Evolutionary conservation across 225 moss, liverwort and hornwort genomes (phyloP).

Genomic region (Asterella californica): DNA sequence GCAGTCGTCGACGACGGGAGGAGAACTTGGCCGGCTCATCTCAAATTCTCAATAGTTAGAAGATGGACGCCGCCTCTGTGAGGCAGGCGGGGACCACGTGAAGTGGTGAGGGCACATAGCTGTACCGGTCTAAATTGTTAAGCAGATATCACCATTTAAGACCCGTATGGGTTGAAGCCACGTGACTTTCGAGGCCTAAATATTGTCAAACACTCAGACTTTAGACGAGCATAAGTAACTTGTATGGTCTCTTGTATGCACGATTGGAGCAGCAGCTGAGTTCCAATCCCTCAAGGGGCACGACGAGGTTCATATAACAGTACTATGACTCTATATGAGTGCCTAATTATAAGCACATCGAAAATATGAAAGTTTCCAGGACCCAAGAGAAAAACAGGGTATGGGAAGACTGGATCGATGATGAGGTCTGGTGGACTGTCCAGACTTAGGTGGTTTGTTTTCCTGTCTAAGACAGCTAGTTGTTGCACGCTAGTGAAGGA

Average conservation of each 20-base stretch:
- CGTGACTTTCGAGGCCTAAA: not conserved
- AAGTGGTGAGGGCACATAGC: not conserved
- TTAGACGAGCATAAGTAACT: not conserved
- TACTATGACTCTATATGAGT: conserved; percentile 1
- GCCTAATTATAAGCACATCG: conserved; percentile 6
- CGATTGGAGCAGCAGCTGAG: not conserved
- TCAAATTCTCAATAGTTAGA: not conserved
- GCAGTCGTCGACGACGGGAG: not conserved
- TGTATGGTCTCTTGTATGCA: not conserved
- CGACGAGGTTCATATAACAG: not conserved
- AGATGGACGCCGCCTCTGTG: not conserved
- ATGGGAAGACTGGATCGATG: not conserved
- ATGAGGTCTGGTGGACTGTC: not conserved
- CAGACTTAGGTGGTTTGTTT: not conserved
- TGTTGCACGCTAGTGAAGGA: no score
- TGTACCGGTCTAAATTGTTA: not conserved
- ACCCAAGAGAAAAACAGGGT: not conserved
- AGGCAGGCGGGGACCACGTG: conserved; percentile 5
- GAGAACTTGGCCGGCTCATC: not conserved
- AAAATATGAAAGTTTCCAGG: not conserved
- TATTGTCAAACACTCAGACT: not conserved
- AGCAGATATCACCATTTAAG: not conserved
- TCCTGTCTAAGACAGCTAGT: not conserved
- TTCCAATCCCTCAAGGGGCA: not conserved
- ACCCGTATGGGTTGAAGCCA: not conserved